A percentile compares a stretch with the other conserved stretches of the same genome.
phyloP scores from a whole-genome alignment of 768 basidiomycete genomes.

The Lactarius hatsudake region DNA sequence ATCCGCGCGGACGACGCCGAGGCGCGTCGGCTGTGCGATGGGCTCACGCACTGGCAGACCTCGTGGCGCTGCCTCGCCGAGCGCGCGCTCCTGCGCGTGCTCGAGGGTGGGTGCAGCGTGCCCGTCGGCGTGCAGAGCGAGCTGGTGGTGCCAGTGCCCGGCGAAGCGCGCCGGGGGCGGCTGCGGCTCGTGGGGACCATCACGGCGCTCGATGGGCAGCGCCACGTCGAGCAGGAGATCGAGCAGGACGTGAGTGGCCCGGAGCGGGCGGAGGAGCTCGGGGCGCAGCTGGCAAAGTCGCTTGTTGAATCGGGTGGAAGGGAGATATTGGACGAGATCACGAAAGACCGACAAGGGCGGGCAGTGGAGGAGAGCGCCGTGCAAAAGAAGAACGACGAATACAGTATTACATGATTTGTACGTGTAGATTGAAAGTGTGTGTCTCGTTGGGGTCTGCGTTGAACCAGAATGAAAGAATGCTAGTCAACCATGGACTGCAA shows the following conservation, averaged over 20 bases:
- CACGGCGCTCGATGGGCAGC: conserved; percentile 72
- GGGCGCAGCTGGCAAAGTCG: conserved; percentile 58
- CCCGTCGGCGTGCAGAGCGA: conserved; percentile 80
- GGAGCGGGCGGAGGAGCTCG: conserved; percentile 67
- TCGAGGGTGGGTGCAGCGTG: conserved; percentile 97
- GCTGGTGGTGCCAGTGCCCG: conserved; percentile 31
- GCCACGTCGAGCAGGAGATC: conserved; percentile 67
- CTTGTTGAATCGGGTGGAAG: conserved; percentile 72
- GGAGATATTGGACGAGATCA: conserved; percentile 81
- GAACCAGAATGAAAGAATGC: conserved; percentile 19
- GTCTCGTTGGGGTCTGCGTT: conserved; percentile 26
- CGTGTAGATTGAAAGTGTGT: conserved; percentile 16
- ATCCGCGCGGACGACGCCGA: conserved; percentile 64
- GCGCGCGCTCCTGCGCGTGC: conserved; percentile 78
- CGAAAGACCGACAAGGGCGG: conserved; percentile 54
- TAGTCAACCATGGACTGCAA: conserved; percentile 25
- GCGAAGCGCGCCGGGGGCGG: conserved; percentile 22
- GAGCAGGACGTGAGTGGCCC: conserved; percentile 47
- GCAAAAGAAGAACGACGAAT: conserved; percentile 14
- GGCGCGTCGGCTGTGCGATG: conserved; percentile 59
- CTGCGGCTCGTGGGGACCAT: conserved; percentile 78
- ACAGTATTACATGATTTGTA: background rate
- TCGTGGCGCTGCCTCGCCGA: conserved; percentile 80
- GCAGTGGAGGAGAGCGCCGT: conserved; percentile 36
- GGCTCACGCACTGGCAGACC: conserved; percentile 73